Evolutionary conservation across 768 basidiomycete genomes (phyloP).

Genomic region (Leccinum incarnatum): DNA sequence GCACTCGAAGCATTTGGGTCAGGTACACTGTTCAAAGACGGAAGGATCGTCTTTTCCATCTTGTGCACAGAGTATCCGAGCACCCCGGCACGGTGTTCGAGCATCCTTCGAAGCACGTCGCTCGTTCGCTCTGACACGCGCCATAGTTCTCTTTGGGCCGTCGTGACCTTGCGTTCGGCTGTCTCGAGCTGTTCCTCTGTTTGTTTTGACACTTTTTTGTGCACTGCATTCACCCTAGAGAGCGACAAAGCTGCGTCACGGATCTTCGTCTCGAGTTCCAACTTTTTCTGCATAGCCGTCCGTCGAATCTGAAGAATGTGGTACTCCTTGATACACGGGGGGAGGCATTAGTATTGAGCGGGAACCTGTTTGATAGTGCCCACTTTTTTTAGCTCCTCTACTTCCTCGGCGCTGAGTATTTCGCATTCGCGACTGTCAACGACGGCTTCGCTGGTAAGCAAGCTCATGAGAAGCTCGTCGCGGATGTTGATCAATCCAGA

Average conservation of each 20-base stretch:
- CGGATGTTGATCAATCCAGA: constrained; percentile 53
- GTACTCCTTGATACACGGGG: constrained; percentile 57
- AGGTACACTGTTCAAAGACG: constrained; percentile 25
- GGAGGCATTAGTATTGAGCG: neutral
- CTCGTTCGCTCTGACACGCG: constrained; percentile 60
- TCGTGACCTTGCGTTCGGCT: constrained; percentile 71
- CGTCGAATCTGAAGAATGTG: constrained; percentile 64
- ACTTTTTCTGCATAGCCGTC: constrained; percentile 66
- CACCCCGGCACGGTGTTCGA: constrained; percentile 83
- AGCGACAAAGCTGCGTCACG: constrained; percentile 82
- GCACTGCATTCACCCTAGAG: constrained; percentile 57
- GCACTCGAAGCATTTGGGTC: constrained; percentile 48
- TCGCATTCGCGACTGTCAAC: constrained; percentile 86
- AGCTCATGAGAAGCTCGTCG: constrained; percentile 84
- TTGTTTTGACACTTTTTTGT: constrained; percentile 60
- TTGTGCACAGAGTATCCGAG: constrained; percentile 67
- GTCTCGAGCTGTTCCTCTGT: constrained; percentile 68
- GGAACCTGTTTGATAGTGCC: constrained; percentile 24
- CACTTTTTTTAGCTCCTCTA: constrained; percentile 71
- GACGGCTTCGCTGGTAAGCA: constrained; percentile 90
- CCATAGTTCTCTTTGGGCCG: constrained; percentile 69
- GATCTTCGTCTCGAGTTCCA: constrained; percentile 80
- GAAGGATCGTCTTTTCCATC: constrained; percentile 56
- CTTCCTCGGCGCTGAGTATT: constrained; percentile 70
- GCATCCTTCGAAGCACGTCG: constrained; percentile 60